Base-by-base conservation (phyloP, 805 yeast species). In the Starmerella apis region DNA sequence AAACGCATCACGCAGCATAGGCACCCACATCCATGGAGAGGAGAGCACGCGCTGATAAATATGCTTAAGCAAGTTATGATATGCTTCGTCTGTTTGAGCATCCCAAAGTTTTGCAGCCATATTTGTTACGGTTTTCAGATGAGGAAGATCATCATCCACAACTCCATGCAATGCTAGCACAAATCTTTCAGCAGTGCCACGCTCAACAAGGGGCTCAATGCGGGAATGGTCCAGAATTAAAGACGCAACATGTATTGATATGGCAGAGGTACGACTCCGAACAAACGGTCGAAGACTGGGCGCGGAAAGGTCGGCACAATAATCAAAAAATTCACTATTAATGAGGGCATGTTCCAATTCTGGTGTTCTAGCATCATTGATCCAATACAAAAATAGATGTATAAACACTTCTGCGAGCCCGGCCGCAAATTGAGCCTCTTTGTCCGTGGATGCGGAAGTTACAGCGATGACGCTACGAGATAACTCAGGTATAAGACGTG, bases 331-430 rank as follows among this genome's bases (percentile, higher is more conserved):
- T 14, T 31, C 37, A 11, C 32, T 23, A 19, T 43, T 43, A 20
- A 43, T 14, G 1, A 43, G 28, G n/a, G 46, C 46, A 43, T 43
- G 37, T 28, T 43, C 46, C 3, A 43, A 28, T 16, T 43, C 37
- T 27, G 46, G 22, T 6, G 46, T 43, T 30, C 46, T 19, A n/a
- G 10, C 14, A 14, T 43, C 32, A 4, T 13, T 11, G 11, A 43
- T 9, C 46, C 46, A 43, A 11, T 20, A 20, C 14, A 4, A 4
- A 18, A 43, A 43, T 13, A 43, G 20, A 27, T 41, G 44, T 10
- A 11, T 24, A 27, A 27, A 41, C 8, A 3, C 14, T 10, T 16
- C 33, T 9, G 33, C 31, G 7, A 27, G 8, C 3, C 2, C 22
- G 6, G 44, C 44, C 3, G 32, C 44, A 9, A 41, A 4, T 27